Evolutionary conservation across 2,329 filamentous ascomycete species (phyloP).

Genomic region (Lecanicillium sp.): DNA sequence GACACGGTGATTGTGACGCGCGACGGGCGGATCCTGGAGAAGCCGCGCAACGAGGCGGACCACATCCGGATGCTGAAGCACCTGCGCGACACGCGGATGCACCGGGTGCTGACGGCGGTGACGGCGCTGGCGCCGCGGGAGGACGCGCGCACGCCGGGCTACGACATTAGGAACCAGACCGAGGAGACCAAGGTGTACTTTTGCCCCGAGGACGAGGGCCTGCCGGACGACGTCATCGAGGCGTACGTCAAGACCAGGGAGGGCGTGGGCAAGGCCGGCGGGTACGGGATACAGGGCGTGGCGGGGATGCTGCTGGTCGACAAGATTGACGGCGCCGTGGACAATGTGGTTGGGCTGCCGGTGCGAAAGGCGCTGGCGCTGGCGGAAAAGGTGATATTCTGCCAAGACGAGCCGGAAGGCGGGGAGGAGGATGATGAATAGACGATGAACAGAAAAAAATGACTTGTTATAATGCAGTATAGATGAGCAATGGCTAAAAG

Average conservation of each 20-base stretch:
- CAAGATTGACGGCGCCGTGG: conserved; percentile 78
- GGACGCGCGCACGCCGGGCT: conserved; percentile 76
- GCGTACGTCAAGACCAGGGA: conserved; percentile 77
- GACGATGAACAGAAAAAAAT: conserved; percentile 2
- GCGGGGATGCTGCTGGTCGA: conserved; percentile 83
- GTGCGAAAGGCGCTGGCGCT: conserved; percentile 69
- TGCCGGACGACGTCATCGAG: conserved; percentile 73
- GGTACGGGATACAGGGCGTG: conserved; percentile 87
- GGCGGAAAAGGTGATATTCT: conserved; percentile 81
- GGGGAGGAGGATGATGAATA: conserved; percentile 32
- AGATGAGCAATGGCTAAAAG: conserved; percentile 4
- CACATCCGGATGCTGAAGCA: conserved; percentile 78
- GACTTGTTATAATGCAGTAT: conserved; percentile 7
- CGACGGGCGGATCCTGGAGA: conserved; percentile 77
- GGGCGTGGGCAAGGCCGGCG: conserved; percentile 91
- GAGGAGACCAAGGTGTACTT: conserved; percentile 93
- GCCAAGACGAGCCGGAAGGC: conserved; percentile 57
- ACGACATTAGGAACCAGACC: conserved; percentile 70
- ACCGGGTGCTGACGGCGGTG: conserved; percentile 82
- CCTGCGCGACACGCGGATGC: conserved; percentile 67
- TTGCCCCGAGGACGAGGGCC: conserved; percentile 50
- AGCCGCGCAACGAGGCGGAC: conserved; percentile 73
- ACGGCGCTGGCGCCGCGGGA: conserved; percentile 75
- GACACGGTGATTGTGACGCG: conserved; percentile 83
- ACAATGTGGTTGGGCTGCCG: conserved; percentile 91